Evolutionary conservation across 371 early-diverging fungal species (phyloP), one percentile per base, ranked within the genome.

Genomic region (Mortierella sp.): DNA sequence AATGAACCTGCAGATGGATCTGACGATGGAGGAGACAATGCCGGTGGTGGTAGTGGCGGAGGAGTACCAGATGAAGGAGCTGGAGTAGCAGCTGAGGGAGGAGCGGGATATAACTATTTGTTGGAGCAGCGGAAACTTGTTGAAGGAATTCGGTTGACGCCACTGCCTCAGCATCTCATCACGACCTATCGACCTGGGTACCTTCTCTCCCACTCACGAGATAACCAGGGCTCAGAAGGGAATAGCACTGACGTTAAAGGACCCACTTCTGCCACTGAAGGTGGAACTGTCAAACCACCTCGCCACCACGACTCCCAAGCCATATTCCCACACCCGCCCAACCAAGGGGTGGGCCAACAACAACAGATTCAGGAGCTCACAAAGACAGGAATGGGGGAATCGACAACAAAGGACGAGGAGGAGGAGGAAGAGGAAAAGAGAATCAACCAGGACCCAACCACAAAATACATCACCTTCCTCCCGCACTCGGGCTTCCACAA

Each of bases 401-500:
- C 58, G 7, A 58, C 29, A 14, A 18, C 18, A 14, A 18, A 18
- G 21, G 2, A 60, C 27, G 32, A 32, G 0, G 2, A 10, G 14
- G 35, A 63, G 4, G 35, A 63, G 7, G 46, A 55, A 1, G 32
- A 72, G 16, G 72, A 83, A 11, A 32, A 51, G 1, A 24, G 24
- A 6, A 75, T 76, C 43, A 75, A 84, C 49, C n/a, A 44, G 11
- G 80, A 79, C 11, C 80, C 80, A 1, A 49, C 75, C 7, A 83
- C 74, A 75, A 89, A 89, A 54, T 92, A 83, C 54, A 70, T 92
- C 7, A 87, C 90, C 38, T 92, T 89, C 75, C 72, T 90, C 35
- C 91, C 91, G 0, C 93, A 92, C 43, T 91, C 93, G 11, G 93
- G 93, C 7, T 90, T 92, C 77, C 91, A 91, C 43, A 92, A 92